phyloP scores from a whole-genome alignment of 2,329 filamentous ascomycete species.

The Gaeumannomyces tritici region DNA sequence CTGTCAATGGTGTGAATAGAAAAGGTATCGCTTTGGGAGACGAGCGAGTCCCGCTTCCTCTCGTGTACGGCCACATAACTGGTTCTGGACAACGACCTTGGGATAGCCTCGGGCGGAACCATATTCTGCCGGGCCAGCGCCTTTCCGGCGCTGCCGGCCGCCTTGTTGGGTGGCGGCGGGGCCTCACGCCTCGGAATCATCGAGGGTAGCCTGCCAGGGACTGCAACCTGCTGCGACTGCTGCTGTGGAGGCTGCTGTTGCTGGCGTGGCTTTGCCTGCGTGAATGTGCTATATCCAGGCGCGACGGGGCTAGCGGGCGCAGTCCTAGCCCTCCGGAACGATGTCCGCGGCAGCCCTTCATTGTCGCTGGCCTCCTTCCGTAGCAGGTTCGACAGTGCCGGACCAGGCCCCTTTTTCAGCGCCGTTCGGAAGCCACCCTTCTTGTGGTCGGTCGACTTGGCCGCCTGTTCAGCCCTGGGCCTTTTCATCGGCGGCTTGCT shows the following conservation, averaged over 20 bases:
- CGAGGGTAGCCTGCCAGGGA: slow-evolving; percentile 28
- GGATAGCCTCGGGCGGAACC: slow-evolving; percentile 8
- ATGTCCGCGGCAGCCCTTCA: not conserved
- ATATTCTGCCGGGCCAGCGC: not conserved
- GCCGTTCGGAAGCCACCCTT: slow-evolving; percentile 39
- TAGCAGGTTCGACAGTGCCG: slow-evolving; percentile 37
- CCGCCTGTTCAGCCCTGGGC: not conserved
- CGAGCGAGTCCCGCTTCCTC: slow-evolving; percentile 39
- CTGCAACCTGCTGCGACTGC: slow-evolving; percentile 27
- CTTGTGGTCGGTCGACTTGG: slow-evolving; percentile 12
- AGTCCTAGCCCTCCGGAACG: not conserved
- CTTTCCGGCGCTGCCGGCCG: not conserved
- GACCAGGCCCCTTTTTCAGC: slow-evolving; percentile 38
- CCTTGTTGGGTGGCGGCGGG: slow-evolving; percentile 8
- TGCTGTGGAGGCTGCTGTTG: not conserved
- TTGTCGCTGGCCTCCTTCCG: slow-evolving; percentile 20
- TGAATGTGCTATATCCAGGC: not conserved
- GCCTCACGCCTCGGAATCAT: slow-evolving; percentile 21
- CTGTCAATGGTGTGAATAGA: slow-evolving; percentile 38
- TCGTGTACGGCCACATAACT: slow-evolving; percentile 43
- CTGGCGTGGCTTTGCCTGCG: not conserved
- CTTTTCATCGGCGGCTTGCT: slow-evolving; percentile 1
- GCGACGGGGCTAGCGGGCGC: slow-evolving; percentile 2
- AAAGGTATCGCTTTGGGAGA: slow-evolving; percentile 46
- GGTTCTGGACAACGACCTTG: slow-evolving; percentile 32